Evolutionary conservation across 352 stramenopile genomes (phyloP).

Genomic region (Phytophthora pistaciae): DNA sequence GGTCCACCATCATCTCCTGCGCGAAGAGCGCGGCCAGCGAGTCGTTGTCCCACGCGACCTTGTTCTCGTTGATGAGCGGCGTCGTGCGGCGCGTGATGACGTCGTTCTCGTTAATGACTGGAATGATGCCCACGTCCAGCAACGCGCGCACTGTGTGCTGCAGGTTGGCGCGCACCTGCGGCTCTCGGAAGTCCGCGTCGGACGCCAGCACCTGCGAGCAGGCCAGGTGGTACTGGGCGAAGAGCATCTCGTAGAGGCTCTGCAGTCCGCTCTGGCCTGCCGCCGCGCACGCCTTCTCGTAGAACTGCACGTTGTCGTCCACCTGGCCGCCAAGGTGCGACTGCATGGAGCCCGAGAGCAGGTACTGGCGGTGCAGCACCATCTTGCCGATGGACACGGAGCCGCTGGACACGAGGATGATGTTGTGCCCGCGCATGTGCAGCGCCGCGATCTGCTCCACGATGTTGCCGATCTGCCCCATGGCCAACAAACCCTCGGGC

Average conservation of each 20-base stretch:
- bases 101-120: constrained; percentile 90
- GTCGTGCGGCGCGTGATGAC: constrained; percentile 77
- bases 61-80: constrained; percentile 59
- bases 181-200: constrained; percentile 80
- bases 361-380: constrained; percentile 83
- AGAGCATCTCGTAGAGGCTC: constrained; percentile 89
- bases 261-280: constrained; percentile 84
- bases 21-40: constrained; percentile 84
- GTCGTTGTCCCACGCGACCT: constrained; percentile 89
- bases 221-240: constrained; percentile 84
- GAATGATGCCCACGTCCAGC: constrained; percentile 86
- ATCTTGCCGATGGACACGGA: constrained; percentile 84
- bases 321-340: constrained; percentile 77
- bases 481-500: constrained; percentile 73
- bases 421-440: constrained; percentile 84
- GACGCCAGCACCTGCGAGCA: constrained; percentile 86
- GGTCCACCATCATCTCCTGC: constrained; percentile 73
- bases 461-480: constrained; percentile 89
- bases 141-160: constrained; percentile 70
- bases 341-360: constrained; percentile 88
- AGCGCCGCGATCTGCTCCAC: constrained; percentile 86
- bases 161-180: constrained; percentile 70
- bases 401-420: constrained; percentile 87
- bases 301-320: constrained; percentile 65
- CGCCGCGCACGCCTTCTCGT: constrained; percentile 75